Evolutionary conservation across 2,329 filamentous ascomycete genomes (phyloP), one percentile per base, ranked within the genome.

Genomic region (Tolypocladium paradoxum): DNA sequence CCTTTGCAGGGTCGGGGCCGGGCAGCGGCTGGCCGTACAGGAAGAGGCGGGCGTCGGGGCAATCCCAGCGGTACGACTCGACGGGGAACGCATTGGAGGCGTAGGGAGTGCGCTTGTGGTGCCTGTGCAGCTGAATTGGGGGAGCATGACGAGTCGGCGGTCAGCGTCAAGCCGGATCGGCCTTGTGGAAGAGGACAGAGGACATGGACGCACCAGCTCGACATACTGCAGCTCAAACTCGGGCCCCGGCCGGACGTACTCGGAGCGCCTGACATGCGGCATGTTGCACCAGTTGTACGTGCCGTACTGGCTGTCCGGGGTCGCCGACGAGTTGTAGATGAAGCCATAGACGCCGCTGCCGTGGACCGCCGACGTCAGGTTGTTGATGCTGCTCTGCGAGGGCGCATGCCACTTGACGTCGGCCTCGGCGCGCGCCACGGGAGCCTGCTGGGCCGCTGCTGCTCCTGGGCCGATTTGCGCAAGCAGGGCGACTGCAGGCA

Each of bases 261-360:
- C 85, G 16, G 68, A 68, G 24, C 66, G 70, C 34, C 87, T 77
- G n/a, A 88, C 85, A 69, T 92, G 89, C 1, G 89, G 88, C 87
- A 93, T 93, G 63, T 93, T 91, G 69, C 88, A 93, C 77, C 78
- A 92, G 66, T 92, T 90, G 68, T 91, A 91, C 1, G 71, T 76
- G 6, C 82, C 81, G 67, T 87, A 85, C 37, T 73, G 60, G 0
- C 68, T 63, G 52, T 75, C 70, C 0, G 86, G 80, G 0, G 79
- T 78, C 1, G 70, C 59, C 1, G 85, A 88, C 35, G 78, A 76
- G 62, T 89, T 83, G 70, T 84, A 93, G 20, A 88, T 76, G 64
- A 90, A 91, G 2, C 85, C 87, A 65, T 89, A 84, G 0, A 83
- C 77, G 1, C 85, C 88, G 2, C 75, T 71, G 8, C 76, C 75